These are phyloP conservation scores for Fusarium nematophilum DNA, from an alignment of 2,329 filamentous ascomycete genomes.

Conservation along the genomic window DNA sequence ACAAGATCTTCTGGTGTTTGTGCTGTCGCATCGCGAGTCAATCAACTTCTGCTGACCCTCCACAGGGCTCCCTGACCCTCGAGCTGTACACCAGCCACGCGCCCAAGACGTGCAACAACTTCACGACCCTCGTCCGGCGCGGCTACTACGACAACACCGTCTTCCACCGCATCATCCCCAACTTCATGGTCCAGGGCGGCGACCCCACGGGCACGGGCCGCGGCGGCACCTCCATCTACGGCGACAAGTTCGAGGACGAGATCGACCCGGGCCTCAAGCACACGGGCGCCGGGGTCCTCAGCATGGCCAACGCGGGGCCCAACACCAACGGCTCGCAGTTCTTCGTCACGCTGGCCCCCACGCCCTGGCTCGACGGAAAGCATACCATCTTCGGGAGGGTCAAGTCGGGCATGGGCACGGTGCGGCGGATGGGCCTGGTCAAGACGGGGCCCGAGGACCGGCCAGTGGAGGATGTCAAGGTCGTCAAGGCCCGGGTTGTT, in stretches of 20 bases:
- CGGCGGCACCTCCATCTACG: constrained; percentile 90
- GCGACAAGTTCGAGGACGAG: constrained; percentile 94
- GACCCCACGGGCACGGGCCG: constrained; percentile 95
- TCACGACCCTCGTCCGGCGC: constrained; percentile 79
- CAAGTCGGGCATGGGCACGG: constrained; percentile 82
- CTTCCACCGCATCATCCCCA: constrained; percentile 94
- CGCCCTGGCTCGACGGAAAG: constrained; percentile 96
- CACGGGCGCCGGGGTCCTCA: constrained; percentile 91
- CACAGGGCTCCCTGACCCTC: constrained; percentile 81
- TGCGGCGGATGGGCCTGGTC: constrained; percentile 88
- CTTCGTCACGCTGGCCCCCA: constrained; percentile 93
- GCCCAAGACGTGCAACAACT: constrained; percentile 90
- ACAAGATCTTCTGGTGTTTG: too few species aligned
- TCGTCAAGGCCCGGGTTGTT: constrained; percentile 77
- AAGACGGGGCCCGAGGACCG: constrained; percentile 85
- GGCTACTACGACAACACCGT: constrained; percentile 89
- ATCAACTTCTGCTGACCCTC: not conserved
- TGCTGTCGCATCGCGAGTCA: constrained; percentile 4
- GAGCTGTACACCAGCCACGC: constrained; percentile 94
- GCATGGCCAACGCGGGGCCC: constrained; percentile 95
- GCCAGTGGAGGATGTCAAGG: constrained; percentile 84
- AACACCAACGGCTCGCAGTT: constrained; percentile 97
- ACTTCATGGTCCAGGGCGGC: constrained; percentile 97
- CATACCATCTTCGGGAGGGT: constrained; percentile 97
- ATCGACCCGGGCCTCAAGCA: constrained; percentile 83